phyloP scores from a whole-genome alignment of 352 stramenopile species.

The Pythium aphanidermatum region DNA sequence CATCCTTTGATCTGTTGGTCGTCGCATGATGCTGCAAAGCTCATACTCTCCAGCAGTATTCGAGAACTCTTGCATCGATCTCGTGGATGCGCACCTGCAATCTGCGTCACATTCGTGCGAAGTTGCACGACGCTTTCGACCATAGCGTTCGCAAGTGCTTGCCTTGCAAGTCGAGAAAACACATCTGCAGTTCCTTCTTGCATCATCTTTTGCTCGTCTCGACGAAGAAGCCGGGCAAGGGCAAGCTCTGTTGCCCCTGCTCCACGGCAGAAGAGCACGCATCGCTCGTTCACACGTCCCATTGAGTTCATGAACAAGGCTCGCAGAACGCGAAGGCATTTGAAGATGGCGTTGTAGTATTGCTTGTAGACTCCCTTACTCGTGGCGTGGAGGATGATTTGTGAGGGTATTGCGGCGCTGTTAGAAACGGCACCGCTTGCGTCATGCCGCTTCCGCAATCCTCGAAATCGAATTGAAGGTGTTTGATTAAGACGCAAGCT shows the following conservation, averaged over 20 bases:
- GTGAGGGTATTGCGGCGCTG: no score
- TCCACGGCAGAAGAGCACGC: slow-evolving; percentile 30
- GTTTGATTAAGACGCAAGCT: slow-evolving; percentile 35
- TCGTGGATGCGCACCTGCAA: background rate
- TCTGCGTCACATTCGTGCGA: slow-evolving; percentile 7
- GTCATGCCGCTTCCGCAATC: no score
- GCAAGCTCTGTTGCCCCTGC: slow-evolving; percentile 41
- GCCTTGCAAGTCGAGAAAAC: slow-evolving; percentile 3
- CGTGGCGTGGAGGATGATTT: slow-evolving; percentile 47
- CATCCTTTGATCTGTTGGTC: background rate
- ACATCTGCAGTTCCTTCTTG: slow-evolving; percentile 7
- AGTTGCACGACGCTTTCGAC: slow-evolving; percentile 10
- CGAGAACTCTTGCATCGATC: background rate
- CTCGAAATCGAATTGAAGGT: slow-evolving; percentile 30
- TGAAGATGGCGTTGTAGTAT: slow-evolving; percentile 49
- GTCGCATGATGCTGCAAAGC: background rate
- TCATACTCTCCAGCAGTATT: slow-evolving; percentile 10
- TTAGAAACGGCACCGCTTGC: no score
- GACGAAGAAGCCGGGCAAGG: slow-evolving; percentile 15
- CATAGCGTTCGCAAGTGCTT: slow-evolving; percentile 9
- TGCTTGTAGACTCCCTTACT: slow-evolving; percentile 64
- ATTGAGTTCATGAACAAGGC: slow-evolving; percentile 15
- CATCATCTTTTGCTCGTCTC: slow-evolving; percentile 5
- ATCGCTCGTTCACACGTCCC: no score
- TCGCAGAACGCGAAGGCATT: slow-evolving; percentile 46